Percentiles rank a stretch among this genome's conserved stretches.
These are phyloP conservation scores for Prunella vulgaris DNA, from an alignment of 257 asterid species.

Conservation along the genomic window DNA sequence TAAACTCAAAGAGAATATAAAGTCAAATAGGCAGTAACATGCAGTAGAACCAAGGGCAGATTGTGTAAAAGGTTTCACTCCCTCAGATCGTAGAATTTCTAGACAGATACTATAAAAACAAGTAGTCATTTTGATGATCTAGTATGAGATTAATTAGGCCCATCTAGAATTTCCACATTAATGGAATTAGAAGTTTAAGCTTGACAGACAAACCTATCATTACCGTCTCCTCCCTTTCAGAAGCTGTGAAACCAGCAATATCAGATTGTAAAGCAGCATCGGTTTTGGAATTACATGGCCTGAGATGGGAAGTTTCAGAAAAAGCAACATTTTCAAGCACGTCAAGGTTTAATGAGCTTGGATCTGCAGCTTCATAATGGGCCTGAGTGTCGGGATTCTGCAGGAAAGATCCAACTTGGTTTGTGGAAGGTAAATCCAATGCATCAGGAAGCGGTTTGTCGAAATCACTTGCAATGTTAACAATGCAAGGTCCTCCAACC, in stretches of 20 bases:
- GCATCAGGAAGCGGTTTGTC: constrained; percentile 25
- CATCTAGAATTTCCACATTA: background rate
- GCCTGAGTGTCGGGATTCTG: constrained; percentile 28
- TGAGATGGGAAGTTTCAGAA: constrained; percentile 35
- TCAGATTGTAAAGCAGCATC: constrained; percentile 36
- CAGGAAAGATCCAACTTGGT: constrained; percentile 29
- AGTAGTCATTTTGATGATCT: too few relatives aligned
- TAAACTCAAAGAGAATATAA: background rate
- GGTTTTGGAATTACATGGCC: constrained; percentile 48
- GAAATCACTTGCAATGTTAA: constrained; percentile 17
- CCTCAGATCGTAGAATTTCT: background rate
- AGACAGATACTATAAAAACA: background rate
- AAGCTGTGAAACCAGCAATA: constrained; percentile 32
- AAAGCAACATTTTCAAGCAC: constrained; percentile 28
- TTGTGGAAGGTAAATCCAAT: constrained; percentile 23
- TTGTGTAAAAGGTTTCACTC: background rate
- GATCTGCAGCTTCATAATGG: constrained; percentile 29
- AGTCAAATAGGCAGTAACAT: background rate
- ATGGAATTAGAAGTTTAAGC: constrained; percentile 20
- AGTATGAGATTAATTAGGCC: background rate
- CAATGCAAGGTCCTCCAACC: constrained; percentile 27
- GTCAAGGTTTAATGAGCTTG: constrained; percentile 24
- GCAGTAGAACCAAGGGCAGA: background rate
- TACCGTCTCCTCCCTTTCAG: constrained; percentile 38
- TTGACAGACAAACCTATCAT: constrained; percentile 54